Evolutionary conservation across 371 early-diverging fungal species (phyloP), one percentile per base, ranked within the genome.

Genomic region (Mycotypha africana): DNA sequence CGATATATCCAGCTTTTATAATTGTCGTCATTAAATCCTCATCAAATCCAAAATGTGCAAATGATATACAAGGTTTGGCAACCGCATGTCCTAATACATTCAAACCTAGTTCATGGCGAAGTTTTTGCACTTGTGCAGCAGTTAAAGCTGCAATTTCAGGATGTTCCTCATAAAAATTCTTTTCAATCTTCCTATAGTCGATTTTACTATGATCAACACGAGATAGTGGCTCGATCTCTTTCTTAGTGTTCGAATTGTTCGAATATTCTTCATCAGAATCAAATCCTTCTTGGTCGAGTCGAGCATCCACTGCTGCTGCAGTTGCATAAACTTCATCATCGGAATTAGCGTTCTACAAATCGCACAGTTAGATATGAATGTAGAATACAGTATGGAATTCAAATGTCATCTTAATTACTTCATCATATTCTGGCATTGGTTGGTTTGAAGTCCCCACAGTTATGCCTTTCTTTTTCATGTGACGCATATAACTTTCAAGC

Each of bases 281-380:
- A 17, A 59, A 42, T 6, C 60, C 45, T 26, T 50, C 14, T n/a
- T n/a, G n/a, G 51, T 51, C 47, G 0, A 51, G 60, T 46, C 68
- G 66, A 14, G 76, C 74, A 49, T 89, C 90, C 11, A 89, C 58
- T 11, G 85, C 86, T n/a, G 79, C 68, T 7, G 91, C 91, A 4
- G 91, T 78, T 7, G 85, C 84, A 61, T 91, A 91, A 4, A 93
- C 91, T 60, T 90, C 91, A 40, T 91, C 91, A 47, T 90, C 92
- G 44, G 90, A 88, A 55, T 89, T 82, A 17, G 61, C 79, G 49
- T 85, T 83, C 71, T 81, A 67, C n/a, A n/a, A n/a, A n/a, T n/a
- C n/a, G n/a, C n/a, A n/a, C n/a, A n/a, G n/a, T 12, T 21, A 2
- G 37, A 28, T 11, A 45, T 19, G 35, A 33, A 37, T n/a, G 16